A percentile compares a stretch with the other conserved stretches of the same genome.
phyloP scores from a whole-genome alignment of 345 rosid genomes.

The Geranium rotundifolium region DNA sequence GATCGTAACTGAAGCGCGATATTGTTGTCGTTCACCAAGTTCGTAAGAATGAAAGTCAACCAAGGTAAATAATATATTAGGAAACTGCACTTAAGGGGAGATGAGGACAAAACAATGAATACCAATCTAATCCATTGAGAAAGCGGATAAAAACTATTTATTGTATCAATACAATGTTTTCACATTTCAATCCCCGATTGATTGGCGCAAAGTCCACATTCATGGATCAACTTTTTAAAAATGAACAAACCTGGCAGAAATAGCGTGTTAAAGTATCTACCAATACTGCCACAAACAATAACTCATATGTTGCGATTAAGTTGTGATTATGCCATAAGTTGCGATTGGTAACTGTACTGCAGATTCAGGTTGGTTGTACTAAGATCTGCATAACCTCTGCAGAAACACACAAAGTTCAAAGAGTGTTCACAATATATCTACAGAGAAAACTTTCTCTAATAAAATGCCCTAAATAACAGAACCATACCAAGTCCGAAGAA shows the following conservation, averaged over 20 bases:
- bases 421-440: not conserved
- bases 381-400: not conserved
- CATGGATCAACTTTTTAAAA: not conserved
- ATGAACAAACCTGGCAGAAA: no score
- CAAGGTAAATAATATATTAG: no score
- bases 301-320: no score
- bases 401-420: not conserved
- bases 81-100: not conserved
- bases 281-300: not conserved
- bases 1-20: not conserved
- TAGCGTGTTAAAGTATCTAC: not conserved
- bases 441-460: not conserved
- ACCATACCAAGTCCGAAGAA: not conserved
- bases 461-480: not conserved
- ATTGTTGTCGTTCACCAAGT: not conserved
- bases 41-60: no score
- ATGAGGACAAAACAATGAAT: no score
- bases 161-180: no score
- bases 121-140: no score
- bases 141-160: no score
- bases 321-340: not conserved
- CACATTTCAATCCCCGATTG: no score
- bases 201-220: not conserved
- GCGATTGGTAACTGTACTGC: not conserved
- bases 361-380: not conserved